phyloP scores from a whole-genome alignment of 768 basidiomycete genomes.

The Suillus paluster region DNA sequence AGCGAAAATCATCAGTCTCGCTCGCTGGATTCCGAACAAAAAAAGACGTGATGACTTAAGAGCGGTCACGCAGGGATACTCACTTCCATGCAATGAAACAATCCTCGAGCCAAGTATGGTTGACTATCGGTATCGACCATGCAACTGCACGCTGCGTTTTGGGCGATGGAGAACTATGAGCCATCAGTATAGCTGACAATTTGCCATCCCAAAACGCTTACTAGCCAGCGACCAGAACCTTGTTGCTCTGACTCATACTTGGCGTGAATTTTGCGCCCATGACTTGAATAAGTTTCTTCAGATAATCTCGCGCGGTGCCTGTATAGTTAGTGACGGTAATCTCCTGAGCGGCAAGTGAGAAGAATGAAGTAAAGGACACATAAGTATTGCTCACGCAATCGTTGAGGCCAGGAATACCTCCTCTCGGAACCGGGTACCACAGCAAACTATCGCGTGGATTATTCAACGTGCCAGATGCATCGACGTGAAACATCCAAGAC shows the following conservation, averaged over 20 bases:
- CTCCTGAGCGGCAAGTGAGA: conserved; percentile 44
- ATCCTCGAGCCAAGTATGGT: conserved; percentile 91
- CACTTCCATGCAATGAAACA: conserved; percentile 80
- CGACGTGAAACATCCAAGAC: conserved; percentile 82
- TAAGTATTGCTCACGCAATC: conserved; percentile 55
- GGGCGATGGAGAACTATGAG: conserved; percentile 39
- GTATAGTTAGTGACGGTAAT: conserved; percentile 91
- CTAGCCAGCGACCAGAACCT: conserved; percentile 84
- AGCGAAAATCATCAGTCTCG: not conserved
- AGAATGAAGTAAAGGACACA: not conserved
- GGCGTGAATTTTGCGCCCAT: conserved; percentile 86
- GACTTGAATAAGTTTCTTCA: conserved; percentile 77
- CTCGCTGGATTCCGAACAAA: not conserved
- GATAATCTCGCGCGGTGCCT: conserved; percentile 83
- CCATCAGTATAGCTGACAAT: not conserved
- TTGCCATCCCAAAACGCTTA: conserved; percentile 42
- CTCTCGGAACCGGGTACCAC: conserved; percentile 81
- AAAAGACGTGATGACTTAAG: not conserved
- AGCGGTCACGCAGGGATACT: not conserved
- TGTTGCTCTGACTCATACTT: conserved; percentile 78
- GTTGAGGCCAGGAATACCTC: conserved; percentile 60
- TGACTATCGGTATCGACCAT: conserved; percentile 88
- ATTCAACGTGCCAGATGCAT: conserved; percentile 61
- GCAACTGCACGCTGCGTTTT: conserved; percentile 76
- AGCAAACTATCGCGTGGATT: conserved; percentile 76